Evolutionary conservation across 2,329 filamentous ascomycete species (phyloP), one percentile per base, ranked within the genome.

Genomic region (Alternaria triticina): DNA sequence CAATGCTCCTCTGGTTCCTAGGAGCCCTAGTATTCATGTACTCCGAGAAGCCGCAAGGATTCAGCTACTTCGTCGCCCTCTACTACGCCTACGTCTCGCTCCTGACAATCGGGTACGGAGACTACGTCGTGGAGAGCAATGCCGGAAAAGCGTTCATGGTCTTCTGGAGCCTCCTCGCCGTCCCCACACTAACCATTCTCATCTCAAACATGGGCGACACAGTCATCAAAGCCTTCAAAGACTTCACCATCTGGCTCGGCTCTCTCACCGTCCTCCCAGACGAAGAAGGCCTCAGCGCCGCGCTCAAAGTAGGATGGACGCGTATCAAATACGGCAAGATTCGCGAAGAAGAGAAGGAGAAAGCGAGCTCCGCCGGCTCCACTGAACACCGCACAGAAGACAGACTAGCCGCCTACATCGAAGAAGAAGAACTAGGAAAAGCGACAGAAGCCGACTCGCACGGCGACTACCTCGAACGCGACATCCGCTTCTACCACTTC

Each of bases 51-150:
- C 77, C 77, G 1, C 77, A 83, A 57, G 75, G 74, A 6, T 87
- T 85, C 84, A 82, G 79, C 4, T 87, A 87, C 71, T 87, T 87
- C 62, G 72, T 82, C 6, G 76, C 82, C 0, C 71, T 87, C 1
- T 88, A 87, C 70, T 87, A 87, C 69, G 77, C 83, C 6, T 88
- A 85, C 67, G 83, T 82, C 0, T 82, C 81, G 5, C 81, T 88
- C 11, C 70, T 86, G 25, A 87, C 86, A 0, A 86, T 88, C 47
- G 86, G 86, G 2, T 88, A 87, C 65, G 86, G 86, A 27, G 85
- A 87, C 65, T 77, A 81, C 22, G 75, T 77, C 2, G 83, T 82
- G 0, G 74, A 77, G 13, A 83, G 81, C 54, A 87, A 86, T 65
- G 80, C 83, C 12, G 84, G 84, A 9, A 85, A 83, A 68, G 80